Percentiles rank a stretch among this genome's conserved stretches.
Conservation (phyloP, 495 filamentous ascomycete species). For the Penicilliopsis zonata region DNA sequence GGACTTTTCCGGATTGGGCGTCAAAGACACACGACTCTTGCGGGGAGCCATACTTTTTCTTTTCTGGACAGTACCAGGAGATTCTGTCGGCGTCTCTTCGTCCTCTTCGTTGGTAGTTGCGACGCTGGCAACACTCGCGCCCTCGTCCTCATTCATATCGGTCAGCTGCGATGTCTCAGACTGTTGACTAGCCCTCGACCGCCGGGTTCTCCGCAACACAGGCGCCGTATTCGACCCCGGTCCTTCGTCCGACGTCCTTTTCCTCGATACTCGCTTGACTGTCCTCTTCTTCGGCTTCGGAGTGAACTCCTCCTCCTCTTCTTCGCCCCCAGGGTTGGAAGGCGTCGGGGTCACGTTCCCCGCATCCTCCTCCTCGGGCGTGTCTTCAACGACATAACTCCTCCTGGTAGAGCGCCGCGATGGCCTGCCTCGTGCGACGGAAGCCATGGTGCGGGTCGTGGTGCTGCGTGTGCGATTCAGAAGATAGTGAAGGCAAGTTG, state of each 20-base stretch:
- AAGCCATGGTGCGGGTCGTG: constrained; percentile 46
- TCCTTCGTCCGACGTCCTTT: constrained; percentile 46
- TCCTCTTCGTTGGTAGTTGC: constrained; percentile 20
- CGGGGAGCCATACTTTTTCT: constrained; percentile 55
- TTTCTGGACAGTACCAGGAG: constrained; percentile 45
- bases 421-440: constrained; percentile 56
- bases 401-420: constrained; percentile 63
- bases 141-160: constrained; percentile 27
- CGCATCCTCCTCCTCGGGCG: constrained; percentile 53
- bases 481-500: no score
- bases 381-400: constrained; percentile 61
- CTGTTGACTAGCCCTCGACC: constrained; percentile 16
- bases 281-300: constrained; percentile 47
- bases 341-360: constrained; percentile 40
- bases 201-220: constrained; percentile 21
- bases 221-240: constrained; percentile 30
- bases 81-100: constrained; percentile 53
- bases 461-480: not conserved
- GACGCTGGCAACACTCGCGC: constrained; percentile 31
- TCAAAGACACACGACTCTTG: constrained; percentile 38
- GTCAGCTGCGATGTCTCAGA: constrained; percentile 18
- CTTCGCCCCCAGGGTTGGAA: constrained; percentile 30
- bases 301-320: constrained; percentile 64
- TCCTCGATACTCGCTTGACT: constrained; percentile 35
- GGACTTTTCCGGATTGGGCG: constrained; percentile 29